Evolutionary conservation across 2,329 filamentous ascomycete species (phyloP).

Genomic region (Nothopassalora personata): DNA sequence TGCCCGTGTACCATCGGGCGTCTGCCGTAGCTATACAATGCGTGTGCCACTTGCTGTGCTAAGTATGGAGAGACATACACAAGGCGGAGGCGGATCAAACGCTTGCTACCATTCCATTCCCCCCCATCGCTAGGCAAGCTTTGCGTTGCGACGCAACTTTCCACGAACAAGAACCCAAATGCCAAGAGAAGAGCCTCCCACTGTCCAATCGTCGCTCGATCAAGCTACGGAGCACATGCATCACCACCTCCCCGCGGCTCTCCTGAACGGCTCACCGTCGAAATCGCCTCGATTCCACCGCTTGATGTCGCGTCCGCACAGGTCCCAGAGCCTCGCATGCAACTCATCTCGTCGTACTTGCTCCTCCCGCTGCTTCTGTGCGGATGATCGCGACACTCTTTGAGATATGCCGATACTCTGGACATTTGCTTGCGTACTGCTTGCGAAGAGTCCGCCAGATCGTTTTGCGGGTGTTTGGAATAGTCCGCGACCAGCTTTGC

Average conservation of each 20-base stretch:
- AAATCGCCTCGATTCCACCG: conserved; percentile 35
- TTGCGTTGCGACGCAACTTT: not conserved
- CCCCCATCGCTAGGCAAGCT: not conserved
- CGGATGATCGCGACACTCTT: conserved; percentile 13
- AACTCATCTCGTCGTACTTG: conserved; percentile 14
- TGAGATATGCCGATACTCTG: conserved; percentile 9
- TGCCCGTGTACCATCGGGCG: not conserved
- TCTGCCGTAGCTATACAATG: not conserved
- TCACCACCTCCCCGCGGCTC: conserved; percentile 31
- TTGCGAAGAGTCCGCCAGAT: conserved; percentile 4
- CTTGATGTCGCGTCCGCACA: conserved; percentile 29
- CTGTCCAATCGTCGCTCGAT: not conserved
- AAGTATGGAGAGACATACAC: not conserved
- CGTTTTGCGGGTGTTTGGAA: conserved; percentile 12
- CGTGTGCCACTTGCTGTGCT: not conserved
- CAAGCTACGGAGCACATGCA: not conserved
- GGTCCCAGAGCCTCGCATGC: conserved; percentile 28
- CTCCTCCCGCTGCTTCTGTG: conserved; percentile 16
- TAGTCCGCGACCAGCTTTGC: conserved; percentile 15
- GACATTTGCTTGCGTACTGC: not conserved
- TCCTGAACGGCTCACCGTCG: conserved; percentile 24
- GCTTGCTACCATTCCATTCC: not conserved
- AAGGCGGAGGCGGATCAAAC: not conserved
- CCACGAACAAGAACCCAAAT: not conserved
- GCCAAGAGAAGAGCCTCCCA: not conserved